phyloP scores from a whole-genome alignment of 805 yeast genomes.

The Kockiozyma suomiensis region DNA sequence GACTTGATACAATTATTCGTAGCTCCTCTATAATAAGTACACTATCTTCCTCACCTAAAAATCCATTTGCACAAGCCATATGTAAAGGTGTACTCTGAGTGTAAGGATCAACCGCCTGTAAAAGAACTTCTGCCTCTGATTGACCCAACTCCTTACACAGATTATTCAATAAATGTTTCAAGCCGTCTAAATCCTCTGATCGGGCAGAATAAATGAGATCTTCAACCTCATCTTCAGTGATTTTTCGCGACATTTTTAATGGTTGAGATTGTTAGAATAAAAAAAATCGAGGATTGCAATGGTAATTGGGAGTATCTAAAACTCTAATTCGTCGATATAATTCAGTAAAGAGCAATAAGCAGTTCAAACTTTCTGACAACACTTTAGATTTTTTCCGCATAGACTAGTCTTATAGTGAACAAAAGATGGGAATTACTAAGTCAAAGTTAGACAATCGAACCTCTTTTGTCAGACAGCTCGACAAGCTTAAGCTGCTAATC shows the following conservation, averaged over 20 bases:
- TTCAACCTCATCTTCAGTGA: slow-evolving; percentile 74
- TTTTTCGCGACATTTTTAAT: slow-evolving; percentile 5
- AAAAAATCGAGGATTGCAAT: slow-evolving; percentile 3
- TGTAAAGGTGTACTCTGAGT: slow-evolving; percentile 80
- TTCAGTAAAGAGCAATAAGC: no score
- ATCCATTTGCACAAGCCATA: slow-evolving; percentile 96
- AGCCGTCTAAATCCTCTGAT: slow-evolving; percentile 78
- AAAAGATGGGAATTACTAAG: no score
- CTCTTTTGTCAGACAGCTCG: no score
- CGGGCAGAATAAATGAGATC: slow-evolving; percentile 82
- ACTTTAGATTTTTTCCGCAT: no score
- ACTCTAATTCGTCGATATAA: neutral
- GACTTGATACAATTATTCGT: no score
- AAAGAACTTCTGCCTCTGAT: slow-evolving; percentile 40
- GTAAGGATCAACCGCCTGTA: slow-evolving; percentile 63
- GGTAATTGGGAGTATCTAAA: slow-evolving; percentile 3
- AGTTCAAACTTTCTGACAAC: no score
- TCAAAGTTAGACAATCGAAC: no score
- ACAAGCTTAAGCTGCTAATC: no score
- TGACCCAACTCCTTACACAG: slow-evolving; percentile 35
- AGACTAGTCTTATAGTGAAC: no score
- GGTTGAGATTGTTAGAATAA: neutral
- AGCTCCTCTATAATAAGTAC: no score
- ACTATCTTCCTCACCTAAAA: slow-evolving; percentile 58
- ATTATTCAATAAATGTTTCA: slow-evolving; percentile 67